Evolutionary conservation across 108 stramenopile species (phyloP), one percentile per base, ranked within the genome.

Genomic region (Cylindrotheca fusiformis): DNA sequence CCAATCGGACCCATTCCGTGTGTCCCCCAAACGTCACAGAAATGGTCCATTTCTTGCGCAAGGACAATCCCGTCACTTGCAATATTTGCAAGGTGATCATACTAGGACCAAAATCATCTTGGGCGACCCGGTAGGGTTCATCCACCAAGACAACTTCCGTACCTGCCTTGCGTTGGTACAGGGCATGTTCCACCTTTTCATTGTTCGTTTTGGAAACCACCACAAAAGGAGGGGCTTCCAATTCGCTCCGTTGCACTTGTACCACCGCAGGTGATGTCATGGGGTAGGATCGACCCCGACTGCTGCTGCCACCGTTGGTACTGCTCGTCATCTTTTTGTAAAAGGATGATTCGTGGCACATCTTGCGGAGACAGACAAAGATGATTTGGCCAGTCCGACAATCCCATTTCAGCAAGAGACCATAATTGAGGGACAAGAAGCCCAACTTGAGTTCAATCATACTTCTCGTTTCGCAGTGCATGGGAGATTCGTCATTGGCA

Each of bases 301-400:
- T 33, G 2, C 2, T 48, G 58, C 17, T 59, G 10, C 25, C 19
- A 10, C 22, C n/a, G 44, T 10, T 24, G 65, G 5, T 25, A 31
- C 20, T 14, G 52, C 10, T 46, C 22, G 48, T 19, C 30, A 8
- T 48, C 18, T 63, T 65, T 1, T 68, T 75, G 48, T 78, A 76
- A 55, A 85, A 85, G 44, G 78, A 77, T n/a, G n/a, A n/a, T 48
- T 81, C 81, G 45, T 79, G 59, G 60, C 84, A 85, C 80, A 85
- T 79, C 55, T 85, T 85, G 32, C 84, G 67, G 53, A 85, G 44
- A 21, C 72, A 68, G 47, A 85, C 69, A 36, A 82, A 55, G 1
- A 68, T 52, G 46, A 81, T 58, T 63, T 72, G 57, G 2, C 72
- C 72, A 6, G 77, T 78, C 23, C 19, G 31, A 2, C 23, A 28